A percentile compares a stretch with the other conserved stretches of the same genome.
These are phyloP conservation scores for Fallopia convolvulus DNA, from an alignment of 148 eudicot genomes.

Conservation along the genomic window DNA sequence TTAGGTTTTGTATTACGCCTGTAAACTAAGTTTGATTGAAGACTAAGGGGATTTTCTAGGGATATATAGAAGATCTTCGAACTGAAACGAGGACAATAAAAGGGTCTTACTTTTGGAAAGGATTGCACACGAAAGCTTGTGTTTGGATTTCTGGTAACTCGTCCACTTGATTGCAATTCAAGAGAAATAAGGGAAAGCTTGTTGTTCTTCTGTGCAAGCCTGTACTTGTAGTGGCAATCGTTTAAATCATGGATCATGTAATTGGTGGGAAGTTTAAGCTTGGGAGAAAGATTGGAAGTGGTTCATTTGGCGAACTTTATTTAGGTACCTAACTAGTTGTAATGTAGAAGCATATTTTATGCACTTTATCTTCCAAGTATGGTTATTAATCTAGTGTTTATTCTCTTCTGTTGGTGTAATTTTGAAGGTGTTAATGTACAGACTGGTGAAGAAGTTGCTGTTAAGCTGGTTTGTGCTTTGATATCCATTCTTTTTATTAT, in stretches of 20 bases:
- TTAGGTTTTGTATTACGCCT: constrained; percentile 6
- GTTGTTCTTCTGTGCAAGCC: neutral
- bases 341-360: neutral
- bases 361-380: neutral
- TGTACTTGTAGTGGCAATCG: neutral
- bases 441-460: constrained; percentile 73
- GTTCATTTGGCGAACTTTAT: constrained; percentile 78
- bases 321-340: constrained; percentile 30
- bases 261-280: constrained; percentile 42
- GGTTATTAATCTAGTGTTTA: constrained; percentile 3
- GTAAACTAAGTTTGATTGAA: neutral
- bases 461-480: constrained; percentile 57
- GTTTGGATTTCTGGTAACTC: neutral
- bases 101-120: neutral
- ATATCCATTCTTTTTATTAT: neutral
- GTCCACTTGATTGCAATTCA: constrained; percentile 1
- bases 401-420: constrained; percentile 1
- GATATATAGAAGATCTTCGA: neutral
- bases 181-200: constrained; percentile 5
- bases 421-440: constrained; percentile 56
- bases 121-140: neutral
- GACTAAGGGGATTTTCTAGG: neutral
- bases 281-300: constrained; percentile 75
- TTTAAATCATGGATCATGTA: constrained; percentile 10
- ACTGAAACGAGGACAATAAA: neutral